Percentiles rank a stretch among this genome's conserved stretches.
These are phyloP conservation scores for Pholiota molesta DNA, from an alignment of 768 basidiomycete genomes.

Conservation along the genomic window DNA sequence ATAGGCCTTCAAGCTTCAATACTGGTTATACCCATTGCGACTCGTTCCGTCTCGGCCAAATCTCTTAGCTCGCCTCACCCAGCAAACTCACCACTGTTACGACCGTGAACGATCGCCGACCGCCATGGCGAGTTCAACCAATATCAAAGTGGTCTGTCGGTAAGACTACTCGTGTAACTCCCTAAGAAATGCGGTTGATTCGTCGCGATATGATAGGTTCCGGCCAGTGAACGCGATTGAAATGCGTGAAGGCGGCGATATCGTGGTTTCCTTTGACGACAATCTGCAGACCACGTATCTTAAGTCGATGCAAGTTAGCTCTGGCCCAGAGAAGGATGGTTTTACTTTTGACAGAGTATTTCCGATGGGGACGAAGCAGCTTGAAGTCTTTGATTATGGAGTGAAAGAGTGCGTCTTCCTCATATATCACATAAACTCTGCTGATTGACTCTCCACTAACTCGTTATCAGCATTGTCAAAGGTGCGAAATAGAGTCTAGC, in stretches of 20 bases:
- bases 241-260: slow-evolving; percentile 82
- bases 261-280: slow-evolving; percentile 88
- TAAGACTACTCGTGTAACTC: slow-evolving; percentile 41
- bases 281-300: slow-evolving; percentile 84
- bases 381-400: slow-evolving; percentile 97
- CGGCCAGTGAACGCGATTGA: slow-evolving; percentile 95
- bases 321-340: slow-evolving; percentile 94
- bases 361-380: slow-evolving; percentile 86
- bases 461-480: slow-evolving; percentile 75
- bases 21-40: not conserved
- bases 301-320: slow-evolving; percentile 65
- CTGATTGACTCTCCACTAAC: slow-evolving; percentile 25
- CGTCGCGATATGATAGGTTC: slow-evolving; percentile 58
- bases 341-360: slow-evolving; percentile 99
- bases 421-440: slow-evolving; percentile 5
- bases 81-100: not conserved
- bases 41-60: not conserved
- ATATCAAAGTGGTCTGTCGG: slow-evolving; percentile 99
- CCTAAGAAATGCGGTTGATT: slow-evolving; percentile 2
- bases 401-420: slow-evolving; percentile 82
- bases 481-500: slow-evolving; percentile 44
- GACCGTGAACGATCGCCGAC: slow-evolving; percentile 16
- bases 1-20: not conserved
- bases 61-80: not conserved
- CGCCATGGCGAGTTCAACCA: slow-evolving; percentile 74